Percentiles rank a stretch among this genome's conserved stretches.
phyloP scores from a whole-genome alignment of 139 green algal species.

The Micractinium sp. region DNA sequence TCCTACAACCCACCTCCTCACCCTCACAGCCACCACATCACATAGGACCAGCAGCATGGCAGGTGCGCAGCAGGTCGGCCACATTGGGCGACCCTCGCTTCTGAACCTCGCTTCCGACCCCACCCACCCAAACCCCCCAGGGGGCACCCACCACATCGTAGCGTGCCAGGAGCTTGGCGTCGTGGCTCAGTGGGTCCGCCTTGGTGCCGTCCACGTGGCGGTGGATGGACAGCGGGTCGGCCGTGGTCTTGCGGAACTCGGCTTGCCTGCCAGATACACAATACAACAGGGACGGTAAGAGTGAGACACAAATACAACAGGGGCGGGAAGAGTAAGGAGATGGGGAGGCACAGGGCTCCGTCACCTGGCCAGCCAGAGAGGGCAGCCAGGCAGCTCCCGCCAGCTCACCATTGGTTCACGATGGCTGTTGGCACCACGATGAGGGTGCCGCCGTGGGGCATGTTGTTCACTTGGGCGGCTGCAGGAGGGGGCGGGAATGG shows the following conservation, averaged over 20 bases:
- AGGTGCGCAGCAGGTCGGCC: not conserved
- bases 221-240: not conserved
- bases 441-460: constrained; percentile 35
- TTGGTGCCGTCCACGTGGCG: constrained; percentile 2
- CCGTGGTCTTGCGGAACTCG: constrained; percentile 21
- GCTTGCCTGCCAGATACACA: not conserved
- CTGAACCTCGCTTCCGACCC: too few species aligned
- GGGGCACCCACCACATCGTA: constrained; percentile 14
- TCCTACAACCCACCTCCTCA: not conserved
- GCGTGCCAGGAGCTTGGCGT: not conserved
- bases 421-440: constrained; percentile 35
- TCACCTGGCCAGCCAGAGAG: too few species aligned
- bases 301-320: too few species aligned
- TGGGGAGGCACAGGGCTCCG: not conserved
- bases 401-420: constrained; percentile 32
- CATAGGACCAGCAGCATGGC: not conserved
- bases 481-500: not conserved
- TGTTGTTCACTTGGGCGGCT: constrained; percentile 36
- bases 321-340: not conserved
- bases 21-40: not conserved
- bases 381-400: too few species aligned
- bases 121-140: not conserved
- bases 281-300: too few species aligned
- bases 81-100: too few species aligned
- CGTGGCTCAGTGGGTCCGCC: not conserved